Evolutionary conservation across 495 filamentous ascomycete species (phyloP), one percentile per base, ranked within the genome.

Genomic region (Tetracladium marchalianum): DNA sequence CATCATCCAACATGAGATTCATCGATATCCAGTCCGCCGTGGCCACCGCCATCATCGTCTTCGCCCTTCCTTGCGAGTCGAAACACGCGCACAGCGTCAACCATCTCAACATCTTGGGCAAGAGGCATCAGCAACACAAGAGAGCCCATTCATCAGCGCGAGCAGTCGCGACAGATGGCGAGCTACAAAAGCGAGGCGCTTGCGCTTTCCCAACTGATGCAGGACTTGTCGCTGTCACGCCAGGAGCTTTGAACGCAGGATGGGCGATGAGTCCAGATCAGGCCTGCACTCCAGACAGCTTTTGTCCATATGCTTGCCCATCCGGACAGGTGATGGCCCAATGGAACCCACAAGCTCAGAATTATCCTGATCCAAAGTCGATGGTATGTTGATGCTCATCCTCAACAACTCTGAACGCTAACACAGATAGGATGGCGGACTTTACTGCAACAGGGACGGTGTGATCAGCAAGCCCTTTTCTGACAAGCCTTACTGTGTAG

Each of bases 221-320:
- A 17, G 84, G 85, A 33, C 62, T 90, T 52, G 75, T 88, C 37
- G 61, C 72, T 31, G 72, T 90, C 22, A 82, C 78, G 4, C 83
- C 86, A 6, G 71, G 68, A 40, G 58, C 51, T 19, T 51, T 64
- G 55, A 92, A 92, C 64, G 84, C 70, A 31, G 85, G 85, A 49
- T 92, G 85, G 80, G 86, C 85, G 31, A 82, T 92, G 77, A 84
- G 81, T 56, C 83, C 84, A 7, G 76, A 92, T 64, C 75, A 87
- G 58, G 59, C 74, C 18, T 92, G 86, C 58, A 64, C 66, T 38
- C 73, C 82, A 5, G 82, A 78, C 12, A 77, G 66, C 47, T 89
- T 78, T 62, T 92, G 86, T 57, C 86, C 86, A 4, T 82, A 85
- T 49, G 86, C 86, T 35, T 92, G 85, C 50, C 81, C 79, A 35